phyloP scores from a whole-genome alignment of 352 stramenopile species.

The Phytophthora quininea region DNA sequence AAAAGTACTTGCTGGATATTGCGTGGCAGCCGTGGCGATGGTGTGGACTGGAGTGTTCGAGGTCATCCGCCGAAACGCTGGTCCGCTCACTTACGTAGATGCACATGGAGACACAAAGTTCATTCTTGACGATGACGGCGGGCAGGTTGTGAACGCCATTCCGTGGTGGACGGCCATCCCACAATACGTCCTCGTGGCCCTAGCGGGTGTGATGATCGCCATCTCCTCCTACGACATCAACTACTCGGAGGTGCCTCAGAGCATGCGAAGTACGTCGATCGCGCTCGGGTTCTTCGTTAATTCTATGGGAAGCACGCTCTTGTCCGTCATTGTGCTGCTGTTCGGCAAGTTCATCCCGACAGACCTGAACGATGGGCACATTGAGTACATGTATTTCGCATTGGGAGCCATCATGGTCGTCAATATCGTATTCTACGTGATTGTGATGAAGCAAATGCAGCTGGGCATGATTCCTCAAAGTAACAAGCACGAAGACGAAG shows the following conservation, averaged over 20 bases:
- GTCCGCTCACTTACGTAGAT: constrained; percentile 18
- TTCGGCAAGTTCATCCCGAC: too few relatives aligned
- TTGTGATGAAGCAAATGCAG: neutral
- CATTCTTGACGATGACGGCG: constrained; percentile 36
- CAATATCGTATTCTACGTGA: neutral
- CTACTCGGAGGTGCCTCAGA: too few relatives aligned
- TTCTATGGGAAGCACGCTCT: too few relatives aligned
- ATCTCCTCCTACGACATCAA: constrained; percentile 31
- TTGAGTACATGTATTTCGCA: constrained; percentile 47
- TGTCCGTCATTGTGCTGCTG: too few relatives aligned
- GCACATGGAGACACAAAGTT: constrained; percentile 15
- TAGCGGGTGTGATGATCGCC: constrained; percentile 39
- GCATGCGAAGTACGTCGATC: too few relatives aligned
- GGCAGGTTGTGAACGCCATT: constrained; percentile 11
- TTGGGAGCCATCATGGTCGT: neutral
- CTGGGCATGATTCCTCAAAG: neutral
- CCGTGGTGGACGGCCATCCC: constrained; percentile 28
- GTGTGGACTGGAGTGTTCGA: constrained; percentile 44
- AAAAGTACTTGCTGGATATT: constrained; percentile 36
- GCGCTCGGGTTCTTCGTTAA: too few relatives aligned
- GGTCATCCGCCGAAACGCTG: constrained; percentile 28
- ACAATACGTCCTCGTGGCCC: constrained; percentile 42
- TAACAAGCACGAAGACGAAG: neutral
- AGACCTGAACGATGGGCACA: constrained; percentile 23
- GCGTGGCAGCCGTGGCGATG: constrained; percentile 39